Evolutionary conservation across 306 rosid genomes (phyloP).

Genomic region (Quercus robur): DNA sequence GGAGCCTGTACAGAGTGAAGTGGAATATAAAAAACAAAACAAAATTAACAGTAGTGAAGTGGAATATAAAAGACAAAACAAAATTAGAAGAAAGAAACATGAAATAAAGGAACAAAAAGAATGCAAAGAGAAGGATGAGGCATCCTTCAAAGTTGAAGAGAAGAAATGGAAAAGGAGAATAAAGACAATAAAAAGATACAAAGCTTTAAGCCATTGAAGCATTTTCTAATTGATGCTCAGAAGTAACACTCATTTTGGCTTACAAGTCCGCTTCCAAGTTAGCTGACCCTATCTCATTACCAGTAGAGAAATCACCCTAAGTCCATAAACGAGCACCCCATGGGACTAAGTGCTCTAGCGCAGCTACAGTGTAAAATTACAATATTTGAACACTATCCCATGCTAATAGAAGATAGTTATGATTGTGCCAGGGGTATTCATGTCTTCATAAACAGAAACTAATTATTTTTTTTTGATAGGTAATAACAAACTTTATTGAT

Average conservation of each 20-base stretch:
- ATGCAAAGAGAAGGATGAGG: background rate
- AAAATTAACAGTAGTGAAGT: background rate
- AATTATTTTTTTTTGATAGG: background rate
- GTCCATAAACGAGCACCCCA: background rate
- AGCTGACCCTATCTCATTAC: background rate
- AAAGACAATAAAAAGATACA: background rate
- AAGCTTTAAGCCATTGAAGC: background rate
- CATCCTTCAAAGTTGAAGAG: background rate
- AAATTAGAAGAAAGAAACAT: background rate
- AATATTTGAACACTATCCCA: background rate
- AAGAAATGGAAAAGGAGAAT: background rate
- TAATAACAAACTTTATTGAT: no score
- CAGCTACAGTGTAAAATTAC: background rate
- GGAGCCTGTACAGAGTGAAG: slow-evolving; percentile 62
- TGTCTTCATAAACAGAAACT: background rate
- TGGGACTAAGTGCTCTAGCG: background rate
- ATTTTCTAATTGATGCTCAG: background rate
- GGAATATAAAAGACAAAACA: background rate
- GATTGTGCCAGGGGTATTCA: background rate
- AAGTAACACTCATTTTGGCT: background rate
- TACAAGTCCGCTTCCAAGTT: background rate
- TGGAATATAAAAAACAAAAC: no score
- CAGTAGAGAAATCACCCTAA: background rate
- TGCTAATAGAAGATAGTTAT: background rate
- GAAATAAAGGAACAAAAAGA: background rate